Evolutionary conservation across 352 stramenopile species (phyloP), one percentile per base, ranked within the genome.

Genomic region (Globisporangium iwayamae): DNA sequence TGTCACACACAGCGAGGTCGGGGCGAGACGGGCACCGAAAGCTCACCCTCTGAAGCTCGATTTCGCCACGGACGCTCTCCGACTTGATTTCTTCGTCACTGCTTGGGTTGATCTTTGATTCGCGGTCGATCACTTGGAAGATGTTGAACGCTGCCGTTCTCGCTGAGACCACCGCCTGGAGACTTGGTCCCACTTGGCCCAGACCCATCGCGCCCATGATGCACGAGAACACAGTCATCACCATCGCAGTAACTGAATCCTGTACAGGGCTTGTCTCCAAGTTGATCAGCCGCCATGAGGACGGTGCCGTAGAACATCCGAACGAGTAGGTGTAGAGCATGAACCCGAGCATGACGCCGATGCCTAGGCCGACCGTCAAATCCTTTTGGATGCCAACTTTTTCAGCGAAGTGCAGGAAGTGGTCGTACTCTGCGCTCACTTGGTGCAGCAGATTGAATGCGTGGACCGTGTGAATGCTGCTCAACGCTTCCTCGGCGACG

Each of bases 291-390:
- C 5, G 60, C 58, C 2, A 75, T 46, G 14, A 67, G 66, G 10
- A 76, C 66, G 1, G 77, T 78, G 4, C 81, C 76, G 18, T 85
- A 71, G 62, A 73, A 87, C 63, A 91, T 79, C 0, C 82, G 3
- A 82, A 47, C 2, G 74, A 75, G 48, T 89, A 90, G 7, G 70
- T 80, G 60, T 79, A 63, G 22, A 80, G 70, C 14, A 71, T 36
- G 34, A 72, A 66, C 16, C 79, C 65, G 59, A 76, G 74, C 60
- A 85, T 78, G 2, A 80, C 41, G 6, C 78, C 75, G 11, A 41
- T 79, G 0, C 74, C 78, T 52, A 76, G 66, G 0, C 74, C 70
- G 43, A 75, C 70, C 10, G 76, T 64, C 36, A 82, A 62, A 14
- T 41, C 54, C 41, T 83, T 86, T 25, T 72, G 71, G 38, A 84